phyloP scores from a whole-genome alignment of 176 grass and related monocot genomes.

The Zea luxurians region DNA sequence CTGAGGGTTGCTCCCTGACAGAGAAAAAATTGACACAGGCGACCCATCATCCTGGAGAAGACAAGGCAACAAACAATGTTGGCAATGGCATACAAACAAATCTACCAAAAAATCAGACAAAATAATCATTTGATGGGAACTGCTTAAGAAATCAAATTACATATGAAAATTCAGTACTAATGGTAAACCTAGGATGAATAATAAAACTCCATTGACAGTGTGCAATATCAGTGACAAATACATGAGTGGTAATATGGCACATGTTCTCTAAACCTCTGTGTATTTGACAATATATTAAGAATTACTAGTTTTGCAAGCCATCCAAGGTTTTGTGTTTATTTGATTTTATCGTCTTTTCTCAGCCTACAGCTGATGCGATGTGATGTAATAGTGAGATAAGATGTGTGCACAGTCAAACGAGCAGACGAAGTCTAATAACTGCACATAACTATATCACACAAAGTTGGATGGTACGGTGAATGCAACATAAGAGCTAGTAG shows the following conservation, averaged over 20 bases:
- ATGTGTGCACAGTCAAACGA: neutral
- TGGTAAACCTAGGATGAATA: conserved; percentile 1
- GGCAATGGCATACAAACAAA: neutral
- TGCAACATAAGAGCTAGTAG: neutral
- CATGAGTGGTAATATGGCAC: neutral
- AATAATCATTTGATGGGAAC: neutral
- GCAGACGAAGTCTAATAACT: neutral
- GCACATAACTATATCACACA: neutral
- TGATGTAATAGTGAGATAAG: neutral
- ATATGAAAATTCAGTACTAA: neutral
- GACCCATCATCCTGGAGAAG: conserved; percentile 90
- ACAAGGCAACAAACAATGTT: conserved; percentile 35
- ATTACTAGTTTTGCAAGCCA: neutral
- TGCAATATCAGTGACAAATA: neutral
- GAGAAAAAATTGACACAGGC: conserved; percentile 88
- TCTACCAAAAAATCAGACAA: conserved; percentile 19
- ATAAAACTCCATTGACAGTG: neutral
- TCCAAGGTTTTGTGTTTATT: conserved; percentile 6
- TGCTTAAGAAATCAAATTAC: conserved; percentile 20
- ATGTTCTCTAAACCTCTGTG: conserved; percentile 2
- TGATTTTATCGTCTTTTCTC: neutral
- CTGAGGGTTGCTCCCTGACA: conserved; percentile 86
- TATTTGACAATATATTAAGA: neutral
- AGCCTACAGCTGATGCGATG: neutral
- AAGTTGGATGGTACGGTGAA: neutral